Base-by-base conservation (phyloP, 345 rosid genomes). In the Ceriops zippeliana region DNA sequence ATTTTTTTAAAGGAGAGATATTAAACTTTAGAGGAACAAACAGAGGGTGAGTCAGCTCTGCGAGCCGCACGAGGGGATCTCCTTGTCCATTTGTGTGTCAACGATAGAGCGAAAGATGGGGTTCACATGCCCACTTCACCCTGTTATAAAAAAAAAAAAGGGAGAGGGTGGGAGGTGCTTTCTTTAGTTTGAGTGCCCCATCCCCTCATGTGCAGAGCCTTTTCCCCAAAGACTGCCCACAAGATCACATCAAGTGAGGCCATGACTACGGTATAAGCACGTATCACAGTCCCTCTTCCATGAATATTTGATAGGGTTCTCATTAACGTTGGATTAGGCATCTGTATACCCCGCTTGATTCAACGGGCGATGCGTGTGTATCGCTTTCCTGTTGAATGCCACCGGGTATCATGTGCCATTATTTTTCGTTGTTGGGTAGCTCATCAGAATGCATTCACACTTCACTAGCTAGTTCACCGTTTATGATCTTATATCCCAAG, bases 11-110 rank as follows among this genome's bases (percentile, higher is more conserved):
- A 24, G 24, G 5, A 1, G 30, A 7, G 59, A 8, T 24, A 27
- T 1, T 16, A 15, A 15, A 17, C 17, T 11, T 10, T 27, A 47
- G 67, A 58, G 69, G 71, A 73, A 69, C 71, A 72, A 22, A 56
- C 46, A 65, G 72, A 70, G 61, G 47, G 73, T 67, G 70, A 67
- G 81, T 81, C 82, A 76, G 87, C 79, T 7, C 82, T 76, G 82
- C 65, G 84, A 81, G 79, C 86, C 87, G 86, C 90, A 86, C 93
- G 90, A 85, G 87, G 89, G 89, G 86, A 75, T 81, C 86, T 49
- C 68, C 69, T 47, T 59, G 65, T 38, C 52, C 59, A 56, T 15
- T 10, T 56, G 59, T 56, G 59, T 10, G 30, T 56, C 17, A 13
- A 11, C 15, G 4, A 42, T 0, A 42, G 47, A 11, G 15, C 10